These are phyloP conservation scores for Hypoxylon sp. DNA, from an alignment of 2,329 filamentous ascomycete genomes.

Conservation along the genomic window DNA sequence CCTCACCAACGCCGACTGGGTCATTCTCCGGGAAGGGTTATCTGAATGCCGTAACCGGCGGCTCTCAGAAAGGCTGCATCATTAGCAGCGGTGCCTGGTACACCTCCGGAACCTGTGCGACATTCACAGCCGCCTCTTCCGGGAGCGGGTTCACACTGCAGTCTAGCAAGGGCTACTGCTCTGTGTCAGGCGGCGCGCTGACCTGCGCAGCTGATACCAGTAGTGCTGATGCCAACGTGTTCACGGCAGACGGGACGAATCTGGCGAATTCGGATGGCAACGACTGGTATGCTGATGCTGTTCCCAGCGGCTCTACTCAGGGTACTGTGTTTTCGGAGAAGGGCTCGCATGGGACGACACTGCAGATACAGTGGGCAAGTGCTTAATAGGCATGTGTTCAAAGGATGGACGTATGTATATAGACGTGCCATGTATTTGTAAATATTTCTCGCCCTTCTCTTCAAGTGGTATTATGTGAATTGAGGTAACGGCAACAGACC, in stretches of 20 bases:
- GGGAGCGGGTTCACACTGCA: slow-evolving; percentile 68
- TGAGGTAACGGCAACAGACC: no score
- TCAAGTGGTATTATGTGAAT: neutral
- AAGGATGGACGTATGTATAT: slow-evolving; percentile 4
- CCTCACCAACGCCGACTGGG: slow-evolving; percentile 57
- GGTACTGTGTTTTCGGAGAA: slow-evolving; percentile 45
- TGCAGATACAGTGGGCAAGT: slow-evolving; percentile 45
- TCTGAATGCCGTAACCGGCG: slow-evolving; percentile 68
- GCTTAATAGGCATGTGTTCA: neutral
- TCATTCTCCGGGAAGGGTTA: slow-evolving; percentile 68
- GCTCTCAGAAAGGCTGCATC: slow-evolving; percentile 72
- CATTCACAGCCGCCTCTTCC: slow-evolving; percentile 68
- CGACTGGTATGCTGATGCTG: slow-evolving; percentile 44
- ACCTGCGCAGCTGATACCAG: slow-evolving; percentile 66
- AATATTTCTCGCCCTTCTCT: slow-evolving; percentile 5
- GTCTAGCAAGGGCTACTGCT: slow-evolving; percentile 72
- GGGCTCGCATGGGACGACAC: slow-evolving; percentile 39
- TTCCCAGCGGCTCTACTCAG: slow-evolving; percentile 46
- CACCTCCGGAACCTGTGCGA: slow-evolving; percentile 75
- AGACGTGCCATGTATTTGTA: slow-evolving; percentile 12
- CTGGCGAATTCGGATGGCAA: slow-evolving; percentile 38
- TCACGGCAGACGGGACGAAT: slow-evolving; percentile 40
- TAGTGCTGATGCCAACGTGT: slow-evolving; percentile 37
- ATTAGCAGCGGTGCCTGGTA: slow-evolving; percentile 79
- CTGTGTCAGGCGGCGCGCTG: slow-evolving; percentile 67